phyloP scores from a whole-genome alignment of 1,284 basidiomycete species.

The Cutaneotrichosporon sp. region DNA sequence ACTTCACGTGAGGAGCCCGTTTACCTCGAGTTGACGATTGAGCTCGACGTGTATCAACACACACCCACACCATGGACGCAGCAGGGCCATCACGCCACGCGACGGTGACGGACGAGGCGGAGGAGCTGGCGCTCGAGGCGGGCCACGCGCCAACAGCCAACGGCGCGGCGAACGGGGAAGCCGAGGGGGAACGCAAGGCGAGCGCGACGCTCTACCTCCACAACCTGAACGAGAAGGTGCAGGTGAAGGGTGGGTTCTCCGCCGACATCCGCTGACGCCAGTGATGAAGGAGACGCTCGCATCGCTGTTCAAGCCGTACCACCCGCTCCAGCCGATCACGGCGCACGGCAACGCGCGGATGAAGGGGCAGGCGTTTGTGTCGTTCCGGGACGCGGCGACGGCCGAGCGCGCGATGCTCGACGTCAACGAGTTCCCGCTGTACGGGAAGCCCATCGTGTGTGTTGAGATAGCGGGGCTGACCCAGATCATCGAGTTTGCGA shows the following conservation, averaged over 20 bases:
- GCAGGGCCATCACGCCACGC: conserved; percentile 28
- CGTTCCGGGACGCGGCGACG: conserved; percentile 75
- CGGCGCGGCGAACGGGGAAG: conserved; percentile 21
- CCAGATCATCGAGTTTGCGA: conserved; percentile 77
- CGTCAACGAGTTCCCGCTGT: conserved; percentile 90
- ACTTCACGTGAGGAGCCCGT: not conserved
- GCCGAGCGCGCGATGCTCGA: conserved; percentile 89
- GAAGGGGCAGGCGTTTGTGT: conserved; percentile 98
- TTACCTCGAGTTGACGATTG: too few relatives aligned
- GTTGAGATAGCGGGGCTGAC: not conserved
- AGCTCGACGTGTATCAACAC: too few relatives aligned
- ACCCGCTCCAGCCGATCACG: conserved; percentile 85
- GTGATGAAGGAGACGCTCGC: conserved; percentile 87
- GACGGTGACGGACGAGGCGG: conserved; percentile 30
- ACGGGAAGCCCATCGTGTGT: conserved; percentile 91
- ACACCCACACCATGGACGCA: conserved; percentile 10
- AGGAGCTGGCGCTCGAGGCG: conserved; percentile 24
- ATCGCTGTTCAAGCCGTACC: conserved; percentile 90
- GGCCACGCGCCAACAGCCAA: conserved; percentile 4
- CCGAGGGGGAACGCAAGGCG: conserved; percentile 40
- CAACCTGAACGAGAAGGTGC: conserved; percentile 97
- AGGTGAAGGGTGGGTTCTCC: conserved; percentile 66
- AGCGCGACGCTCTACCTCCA: conserved; percentile 94
- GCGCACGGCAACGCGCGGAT: conserved; percentile 92
- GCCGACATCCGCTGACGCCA: conserved; percentile 29